Percentiles rank a stretch among this genome's conserved stretches.
Evolutionary conservation across 768 basidiomycete genomes (phyloP).

Genomic region (Boletus vinaceobasis): DNA sequence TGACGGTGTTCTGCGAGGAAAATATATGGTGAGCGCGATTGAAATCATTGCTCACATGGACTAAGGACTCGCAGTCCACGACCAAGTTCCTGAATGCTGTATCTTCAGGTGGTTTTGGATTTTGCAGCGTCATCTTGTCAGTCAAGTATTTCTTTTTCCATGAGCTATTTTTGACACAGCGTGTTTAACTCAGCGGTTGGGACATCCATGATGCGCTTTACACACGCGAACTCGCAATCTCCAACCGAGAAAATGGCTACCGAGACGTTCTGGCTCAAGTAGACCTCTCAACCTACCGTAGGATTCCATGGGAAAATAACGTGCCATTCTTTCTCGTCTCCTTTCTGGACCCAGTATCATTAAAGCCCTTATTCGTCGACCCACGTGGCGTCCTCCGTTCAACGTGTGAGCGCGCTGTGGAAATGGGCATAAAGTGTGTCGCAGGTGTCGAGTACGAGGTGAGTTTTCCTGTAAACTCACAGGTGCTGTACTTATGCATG

Average conservation of each 20-base stretch:
- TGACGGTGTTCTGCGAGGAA: slow-evolving; percentile 93
- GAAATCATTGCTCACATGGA: slow-evolving; percentile 1
- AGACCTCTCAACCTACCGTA: slow-evolving; percentile 82
- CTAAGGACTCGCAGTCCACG: slow-evolving; percentile 60
- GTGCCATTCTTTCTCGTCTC: slow-evolving; percentile 92
- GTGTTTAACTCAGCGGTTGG: slow-evolving; percentile 60
- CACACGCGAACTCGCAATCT: slow-evolving; percentile 80
- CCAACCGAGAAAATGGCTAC: slow-evolving; percentile 91
- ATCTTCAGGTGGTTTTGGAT: slow-evolving; percentile 82
- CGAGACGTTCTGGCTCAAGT: slow-evolving; percentile 83
- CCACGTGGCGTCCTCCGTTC: slow-evolving; percentile 78
- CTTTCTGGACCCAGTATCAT: slow-evolving; percentile 85
- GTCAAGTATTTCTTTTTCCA: slow-evolving; percentile 24
- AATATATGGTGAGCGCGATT: slow-evolving; percentile 66
- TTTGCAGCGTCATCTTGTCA: slow-evolving; percentile 90
- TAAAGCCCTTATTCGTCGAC: slow-evolving; percentile 72
- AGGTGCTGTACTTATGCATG: slow-evolving; percentile 2
- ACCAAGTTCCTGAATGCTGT: slow-evolving; percentile 85
- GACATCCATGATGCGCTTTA: slow-evolving; percentile 90
- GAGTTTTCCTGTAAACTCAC: slow-evolving; percentile 6
- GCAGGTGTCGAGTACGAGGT: slow-evolving; percentile 97
- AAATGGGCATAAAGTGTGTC: slow-evolving; percentile 57
- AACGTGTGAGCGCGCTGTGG: slow-evolving; percentile 48
- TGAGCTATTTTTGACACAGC: background rate
- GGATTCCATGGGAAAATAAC: slow-evolving; percentile 88